Conservation (phyloP, 2,329 filamentous ascomycete species). For the Didymella pomorum region DNA sequence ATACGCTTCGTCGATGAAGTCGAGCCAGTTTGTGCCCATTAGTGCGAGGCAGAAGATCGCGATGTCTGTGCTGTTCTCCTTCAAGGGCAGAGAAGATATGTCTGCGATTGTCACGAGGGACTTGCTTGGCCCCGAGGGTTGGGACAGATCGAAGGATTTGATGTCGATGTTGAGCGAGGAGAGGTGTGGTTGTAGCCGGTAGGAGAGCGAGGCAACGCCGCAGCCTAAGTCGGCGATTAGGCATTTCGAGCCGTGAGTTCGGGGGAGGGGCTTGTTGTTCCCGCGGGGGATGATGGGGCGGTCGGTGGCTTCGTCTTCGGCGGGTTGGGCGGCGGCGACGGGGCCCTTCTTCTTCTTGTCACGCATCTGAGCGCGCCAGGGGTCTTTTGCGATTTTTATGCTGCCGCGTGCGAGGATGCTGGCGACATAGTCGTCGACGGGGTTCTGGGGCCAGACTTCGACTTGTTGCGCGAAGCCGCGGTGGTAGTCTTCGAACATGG, state of each 20-base stretch:
- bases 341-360: constrained; percentile 40
- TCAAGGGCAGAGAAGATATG: constrained; percentile 81
- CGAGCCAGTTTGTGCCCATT: constrained; percentile 99
- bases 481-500: constrained; percentile 97
- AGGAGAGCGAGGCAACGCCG: constrained; percentile 84
- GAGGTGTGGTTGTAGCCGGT: constrained; percentile 68
- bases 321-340: constrained; percentile 18
- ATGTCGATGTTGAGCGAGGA: constrained; percentile 76
- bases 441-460: constrained; percentile 94
- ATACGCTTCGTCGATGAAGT: constrained; percentile 95
- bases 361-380: constrained; percentile 53
- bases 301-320: constrained; percentile 18
- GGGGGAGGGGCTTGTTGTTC: constrained; percentile 66
- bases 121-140: constrained; percentile 73
- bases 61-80: constrained; percentile 79
- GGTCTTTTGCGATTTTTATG: constrained; percentile 50
- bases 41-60: constrained; percentile 95
- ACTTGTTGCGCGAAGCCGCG: constrained; percentile 96
- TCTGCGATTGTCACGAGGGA: constrained; percentile 86
- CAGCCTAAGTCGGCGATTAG: constrained; percentile 92
- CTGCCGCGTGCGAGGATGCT: constrained; percentile 74
- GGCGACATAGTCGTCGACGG: constrained; percentile 84
- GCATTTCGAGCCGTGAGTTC: constrained; percentile 71
- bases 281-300: constrained; percentile 24
- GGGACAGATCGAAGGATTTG: constrained; percentile 86